phyloP scores from a whole-genome alignment of 495 filamentous ascomycete species.

The Lichenothelia convexa region DNA sequence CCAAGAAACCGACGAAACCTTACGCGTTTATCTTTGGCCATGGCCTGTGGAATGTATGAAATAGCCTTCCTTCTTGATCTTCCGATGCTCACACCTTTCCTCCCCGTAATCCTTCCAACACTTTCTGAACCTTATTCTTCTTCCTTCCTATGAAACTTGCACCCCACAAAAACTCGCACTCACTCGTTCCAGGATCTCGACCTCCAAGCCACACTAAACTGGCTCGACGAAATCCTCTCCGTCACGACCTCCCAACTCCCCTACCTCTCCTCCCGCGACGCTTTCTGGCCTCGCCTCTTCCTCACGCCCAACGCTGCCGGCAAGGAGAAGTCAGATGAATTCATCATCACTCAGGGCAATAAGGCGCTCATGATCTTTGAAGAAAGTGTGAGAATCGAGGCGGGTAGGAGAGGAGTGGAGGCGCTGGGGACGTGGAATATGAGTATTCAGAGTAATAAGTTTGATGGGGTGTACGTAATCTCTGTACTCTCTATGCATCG shows the following conservation, averaged over 20 bases:
- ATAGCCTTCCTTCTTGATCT: not conserved
- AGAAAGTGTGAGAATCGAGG: conserved; percentile 24
- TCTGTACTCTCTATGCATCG: no score
- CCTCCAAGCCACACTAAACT: conserved; percentile 25
- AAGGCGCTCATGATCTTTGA: conserved; percentile 32
- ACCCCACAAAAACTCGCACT: no score
- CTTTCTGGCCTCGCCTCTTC: conserved; percentile 26
- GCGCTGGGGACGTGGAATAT: conserved; percentile 37
- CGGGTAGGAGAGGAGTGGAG: conserved; percentile 25
- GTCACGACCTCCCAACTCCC: conserved; percentile 12
- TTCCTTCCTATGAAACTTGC: not conserved
- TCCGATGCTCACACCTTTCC: no score
- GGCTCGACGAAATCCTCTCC: conserved; percentile 25
- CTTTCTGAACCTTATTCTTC: not conserved
- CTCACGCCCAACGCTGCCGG: conserved; percentile 34
- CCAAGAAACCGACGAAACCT: conserved; percentile 19
- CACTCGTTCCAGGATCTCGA: conserved; percentile 25
- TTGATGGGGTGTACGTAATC: conserved; percentile 28
- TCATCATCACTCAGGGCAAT: conserved; percentile 31
- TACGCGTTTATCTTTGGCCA: conserved; percentile 33
- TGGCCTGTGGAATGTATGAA: conserved; percentile 28
- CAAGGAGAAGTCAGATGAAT: conserved; percentile 34
- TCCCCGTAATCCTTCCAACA: no score
- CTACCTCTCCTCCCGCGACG: conserved; percentile 11
- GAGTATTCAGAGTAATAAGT: conserved; percentile 32